A percentile compares a stretch with the other conserved stretches of the same genome.
phyloP scores from a whole-genome alignment of 805 yeast species.

The Myxozyma melibiosi region DNA sequence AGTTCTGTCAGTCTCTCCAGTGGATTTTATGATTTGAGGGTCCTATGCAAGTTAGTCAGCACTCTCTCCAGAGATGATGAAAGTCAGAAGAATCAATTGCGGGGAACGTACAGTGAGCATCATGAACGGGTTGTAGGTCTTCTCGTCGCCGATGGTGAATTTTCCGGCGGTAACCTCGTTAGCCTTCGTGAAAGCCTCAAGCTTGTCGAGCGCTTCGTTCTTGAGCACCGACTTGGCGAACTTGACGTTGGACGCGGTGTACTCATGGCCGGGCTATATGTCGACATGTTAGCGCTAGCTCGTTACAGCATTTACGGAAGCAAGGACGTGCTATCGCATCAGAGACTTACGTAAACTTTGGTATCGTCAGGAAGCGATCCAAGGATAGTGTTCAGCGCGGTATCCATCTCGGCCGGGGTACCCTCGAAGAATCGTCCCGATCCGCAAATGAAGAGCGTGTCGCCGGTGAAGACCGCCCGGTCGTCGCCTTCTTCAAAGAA shows the following conservation, averaged over 20 bases:
- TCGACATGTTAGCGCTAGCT: not conserved
- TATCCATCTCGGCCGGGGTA: constrained; percentile 74
- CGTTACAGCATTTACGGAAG: too few species aligned
- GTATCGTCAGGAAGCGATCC: constrained; percentile 69
- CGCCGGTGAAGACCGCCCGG: constrained; percentile 89
- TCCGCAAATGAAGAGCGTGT: constrained; percentile 90
- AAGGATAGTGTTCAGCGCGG: constrained; percentile 61
- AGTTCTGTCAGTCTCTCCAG: constrained; percentile 54
- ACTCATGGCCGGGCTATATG: constrained; percentile 84
- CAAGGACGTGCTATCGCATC: not conserved
- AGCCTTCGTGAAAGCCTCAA: constrained; percentile 53
- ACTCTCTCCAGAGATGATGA: not conserved
- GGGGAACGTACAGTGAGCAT: constrained; percentile 42
- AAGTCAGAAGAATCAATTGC: too few species aligned
- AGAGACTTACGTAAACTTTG: constrained; percentile 52
- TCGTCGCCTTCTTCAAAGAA: constrained; percentile 71
- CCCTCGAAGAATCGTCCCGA: constrained; percentile 98
- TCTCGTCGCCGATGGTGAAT: constrained; percentile 84
- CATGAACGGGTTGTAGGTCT: constrained; percentile 86
- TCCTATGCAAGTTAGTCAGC: constrained; percentile 47
- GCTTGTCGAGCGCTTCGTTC: constrained; percentile 54
- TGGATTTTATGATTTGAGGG: constrained; percentile 58
- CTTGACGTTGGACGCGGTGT: constrained; percentile 76
- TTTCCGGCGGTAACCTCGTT: constrained; percentile 82
- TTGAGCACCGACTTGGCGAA: constrained; percentile 70